phyloP scores from a whole-genome alignment of 83 land plant species.

The Isoetes engelmannii region DNA sequence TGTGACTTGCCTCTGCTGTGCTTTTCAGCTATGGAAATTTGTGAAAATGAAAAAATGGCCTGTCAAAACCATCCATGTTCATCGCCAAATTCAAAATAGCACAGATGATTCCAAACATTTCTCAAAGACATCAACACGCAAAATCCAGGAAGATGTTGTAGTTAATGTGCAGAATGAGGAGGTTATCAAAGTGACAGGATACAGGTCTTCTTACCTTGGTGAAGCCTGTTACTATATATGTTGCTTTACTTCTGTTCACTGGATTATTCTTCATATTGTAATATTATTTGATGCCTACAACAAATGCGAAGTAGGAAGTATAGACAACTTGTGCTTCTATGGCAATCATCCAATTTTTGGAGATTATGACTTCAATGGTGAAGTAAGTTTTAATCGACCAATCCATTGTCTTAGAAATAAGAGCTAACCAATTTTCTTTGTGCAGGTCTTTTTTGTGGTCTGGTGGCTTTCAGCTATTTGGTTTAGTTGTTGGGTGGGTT shows the following conservation, averaged over 20 bases:
- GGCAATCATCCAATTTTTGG: conserved; percentile 36
- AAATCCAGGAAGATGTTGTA: conserved; percentile 13
- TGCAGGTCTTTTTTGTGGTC: conserved; percentile 35
- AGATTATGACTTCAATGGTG: conserved; percentile 29
- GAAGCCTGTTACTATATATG: conserved; percentile 33
- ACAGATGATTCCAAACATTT: background rate
- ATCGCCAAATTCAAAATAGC: conserved; percentile 2
- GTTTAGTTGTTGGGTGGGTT: conserved; percentile 34
- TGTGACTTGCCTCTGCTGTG: conserved; percentile 17
- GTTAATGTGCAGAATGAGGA: conserved; percentile 19
- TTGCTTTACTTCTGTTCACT: conserved; percentile 30
- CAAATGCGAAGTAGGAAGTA: conserved; percentile 36
- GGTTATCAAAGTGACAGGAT: conserved; percentile 27
- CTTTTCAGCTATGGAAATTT: conserved; percentile 20
- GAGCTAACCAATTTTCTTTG: background rate
- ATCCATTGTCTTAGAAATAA: background rate
- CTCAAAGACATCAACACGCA: background rate
- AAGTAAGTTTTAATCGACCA: conserved; percentile 15
- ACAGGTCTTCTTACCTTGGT: conserved; percentile 27
- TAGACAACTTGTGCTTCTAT: conserved; percentile 36
- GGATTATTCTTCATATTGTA: conserved; percentile 26
- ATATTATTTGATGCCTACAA: conserved; percentile 38
- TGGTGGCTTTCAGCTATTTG: conserved; percentile 44
- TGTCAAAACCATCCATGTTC: conserved; percentile 13
- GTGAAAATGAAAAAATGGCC: conserved; percentile 5